Evolutionary conservation across 306 rosid genomes (phyloP), one percentile per base, ranked within the genome.

Genomic region (Carpinus viminea): DNA sequence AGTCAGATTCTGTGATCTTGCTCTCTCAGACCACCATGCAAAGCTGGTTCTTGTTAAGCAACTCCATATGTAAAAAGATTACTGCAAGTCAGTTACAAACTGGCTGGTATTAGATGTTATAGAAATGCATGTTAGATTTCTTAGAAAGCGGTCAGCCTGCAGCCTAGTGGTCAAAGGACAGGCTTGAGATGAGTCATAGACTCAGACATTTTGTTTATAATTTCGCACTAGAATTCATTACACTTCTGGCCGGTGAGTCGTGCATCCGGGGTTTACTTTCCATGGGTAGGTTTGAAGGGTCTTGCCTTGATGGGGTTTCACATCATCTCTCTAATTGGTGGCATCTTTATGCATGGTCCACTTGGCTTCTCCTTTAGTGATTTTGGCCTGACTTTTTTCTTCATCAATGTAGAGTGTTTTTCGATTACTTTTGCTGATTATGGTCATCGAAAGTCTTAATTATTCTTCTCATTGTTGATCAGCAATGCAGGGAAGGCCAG

Each of bases 401-500:
- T 68, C 43, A 76, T 34, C 15, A 24, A 54, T 55, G 65, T 24
- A 45, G 50, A 65, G 34, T 48, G 72, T 41, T 11, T 41, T 11
- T 65, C 2, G 12, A 24, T 48, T 69, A 1, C 56, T 51, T 55
- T 55, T 20, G 75, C 34, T 21, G 1, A 26, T 16, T 12, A 48
- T 36, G 20, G 57, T 70, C 28, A 1, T 48, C 34, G 24, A 41
- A 46, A 31, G 38, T 38, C 68, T 74, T 18, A 79, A 47, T 52
- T 11, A 8, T 76, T 77, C 45, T 55, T 76, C 48, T 51, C 46
- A 73, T 73, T 85, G 76, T 73, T 61, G 47, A 78, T 24, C 95
- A 92, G 98, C 98, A 95, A 91, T 91, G 93, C 86, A 87, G 83
- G 87, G 98, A 92, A 85, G 94, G 92, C 28, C 95, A 93, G 83